Percentiles rank a stretch among this genome's conserved stretches.
phyloP scores from a whole-genome alignment of 169 alveolate genomes.

The Amoebophrya sp. region DNA sequence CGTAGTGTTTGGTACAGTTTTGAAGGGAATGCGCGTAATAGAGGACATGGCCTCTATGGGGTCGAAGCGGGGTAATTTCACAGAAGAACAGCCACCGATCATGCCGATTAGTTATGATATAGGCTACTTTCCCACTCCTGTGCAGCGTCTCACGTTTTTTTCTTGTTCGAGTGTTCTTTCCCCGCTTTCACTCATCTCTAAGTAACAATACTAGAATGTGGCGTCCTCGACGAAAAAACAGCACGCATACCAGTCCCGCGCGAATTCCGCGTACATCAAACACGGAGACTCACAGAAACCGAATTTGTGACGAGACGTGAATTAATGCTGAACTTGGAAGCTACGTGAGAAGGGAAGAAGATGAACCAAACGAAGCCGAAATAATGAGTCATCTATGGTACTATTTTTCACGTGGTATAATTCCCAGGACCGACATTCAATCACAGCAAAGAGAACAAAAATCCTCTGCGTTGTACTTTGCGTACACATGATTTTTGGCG shows the following conservation, averaged over 20 bases:
- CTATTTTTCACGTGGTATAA: too few relatives aligned
- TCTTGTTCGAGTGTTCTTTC: too few relatives aligned
- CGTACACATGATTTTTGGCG: too few relatives aligned
- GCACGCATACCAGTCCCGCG: background rate
- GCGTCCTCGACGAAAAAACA: background rate
- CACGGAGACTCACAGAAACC: background rate
- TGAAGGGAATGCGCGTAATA: constrained; percentile 29
- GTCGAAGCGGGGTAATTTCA: background rate
- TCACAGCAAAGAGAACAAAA: too few relatives aligned
- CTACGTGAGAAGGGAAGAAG: too few relatives aligned
- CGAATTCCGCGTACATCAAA: background rate
- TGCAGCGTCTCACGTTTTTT: too few relatives aligned
- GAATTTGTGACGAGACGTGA: background rate
- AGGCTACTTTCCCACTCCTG: too few relatives aligned
- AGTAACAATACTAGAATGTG: background rate
- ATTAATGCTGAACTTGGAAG: background rate
- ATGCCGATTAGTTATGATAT: background rate
- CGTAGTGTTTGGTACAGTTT: constrained; percentile 31
- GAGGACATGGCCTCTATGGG: constrained; percentile 29
- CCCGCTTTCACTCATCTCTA: too few relatives aligned
- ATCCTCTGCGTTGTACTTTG: too few relatives aligned
- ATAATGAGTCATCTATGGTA: too few relatives aligned
- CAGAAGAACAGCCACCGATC: background rate
- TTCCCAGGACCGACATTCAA: too few relatives aligned
- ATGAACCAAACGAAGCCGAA: too few relatives aligned